phyloP scores from a whole-genome alignment of 768 basidiomycete genomes.

The Dioszegia crocea region DNA sequence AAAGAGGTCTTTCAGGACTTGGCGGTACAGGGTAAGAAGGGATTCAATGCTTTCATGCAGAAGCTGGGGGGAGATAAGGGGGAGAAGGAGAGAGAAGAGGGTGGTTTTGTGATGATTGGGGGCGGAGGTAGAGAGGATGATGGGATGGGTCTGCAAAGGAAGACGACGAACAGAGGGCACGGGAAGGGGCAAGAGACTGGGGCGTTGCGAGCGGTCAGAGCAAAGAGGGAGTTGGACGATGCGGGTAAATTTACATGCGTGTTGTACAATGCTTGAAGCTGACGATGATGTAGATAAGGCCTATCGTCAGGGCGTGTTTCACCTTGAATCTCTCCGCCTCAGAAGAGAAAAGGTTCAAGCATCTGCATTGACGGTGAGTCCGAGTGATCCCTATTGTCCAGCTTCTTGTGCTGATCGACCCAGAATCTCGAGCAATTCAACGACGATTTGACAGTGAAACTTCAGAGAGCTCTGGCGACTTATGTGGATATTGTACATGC shows the following conservation, averaged over 20 bases:
- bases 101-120: slow-evolving; percentile 32
- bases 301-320: slow-evolving; percentile 82
- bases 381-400: background rate
- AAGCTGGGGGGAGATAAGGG: slow-evolving; percentile 58
- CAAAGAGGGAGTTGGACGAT: slow-evolving; percentile 86
- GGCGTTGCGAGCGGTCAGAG: slow-evolving; percentile 71
- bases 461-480: slow-evolving; percentile 64
- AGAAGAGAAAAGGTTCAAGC: slow-evolving; percentile 76
- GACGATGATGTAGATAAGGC: slow-evolving; percentile 72
- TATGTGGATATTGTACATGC: slow-evolving; percentile 80
- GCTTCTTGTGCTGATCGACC: background rate
- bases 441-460: slow-evolving; percentile 62
- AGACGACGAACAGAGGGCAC: slow-evolving; percentile 19
- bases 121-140: slow-evolving; percentile 15
- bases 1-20: slow-evolving; percentile 66
- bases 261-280: background rate
- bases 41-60: slow-evolving; percentile 78
- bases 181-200: slow-evolving; percentile 19
- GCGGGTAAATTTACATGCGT: slow-evolving; percentile 62
- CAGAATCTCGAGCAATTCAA: slow-evolving; percentile 79
- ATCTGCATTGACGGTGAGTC: slow-evolving; percentile 68
- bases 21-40: slow-evolving; percentile 83
- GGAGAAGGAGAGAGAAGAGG: slow-evolving; percentile 55
- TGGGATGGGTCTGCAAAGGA: slow-evolving; percentile 22
- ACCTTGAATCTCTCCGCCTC: slow-evolving; percentile 84